Conservation (phyloP, 1,284 basidiomycete species). For the Austropuccinia psidii region DNA sequence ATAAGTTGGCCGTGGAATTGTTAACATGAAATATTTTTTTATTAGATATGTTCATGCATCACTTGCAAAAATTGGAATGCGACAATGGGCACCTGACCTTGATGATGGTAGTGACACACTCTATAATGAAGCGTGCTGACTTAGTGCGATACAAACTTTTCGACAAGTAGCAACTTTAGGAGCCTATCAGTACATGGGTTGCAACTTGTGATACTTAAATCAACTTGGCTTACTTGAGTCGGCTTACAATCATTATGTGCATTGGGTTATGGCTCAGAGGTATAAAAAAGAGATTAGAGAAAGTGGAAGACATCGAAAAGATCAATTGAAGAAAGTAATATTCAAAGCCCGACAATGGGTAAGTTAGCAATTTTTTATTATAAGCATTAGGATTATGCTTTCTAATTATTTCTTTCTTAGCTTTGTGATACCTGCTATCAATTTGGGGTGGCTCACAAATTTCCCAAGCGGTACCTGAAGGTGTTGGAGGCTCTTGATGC, state of each 20-base stretch:
- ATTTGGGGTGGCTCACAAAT: neutral
- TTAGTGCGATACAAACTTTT: neutral
- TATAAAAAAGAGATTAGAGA: neutral
- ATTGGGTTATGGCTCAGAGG: neutral
- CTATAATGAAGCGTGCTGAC: neutral
- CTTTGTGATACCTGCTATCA: neutral
- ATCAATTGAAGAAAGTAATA: neutral
- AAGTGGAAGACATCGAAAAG: neutral
- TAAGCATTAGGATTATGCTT: too few relatives aligned
- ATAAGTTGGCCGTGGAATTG: neutral
- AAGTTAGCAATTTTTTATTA: neutral
- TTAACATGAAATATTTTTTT: neutral
- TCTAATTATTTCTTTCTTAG: neutral
- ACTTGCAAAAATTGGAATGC: too few relatives aligned
- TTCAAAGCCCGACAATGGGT: conserved; percentile 3
- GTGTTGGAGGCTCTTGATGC: neutral
- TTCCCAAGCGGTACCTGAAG: neutral
- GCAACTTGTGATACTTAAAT: too few relatives aligned
- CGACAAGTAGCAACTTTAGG: too few relatives aligned
- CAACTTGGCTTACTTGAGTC: too few relatives aligned
- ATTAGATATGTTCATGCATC: too few relatives aligned
- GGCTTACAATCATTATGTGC: conserved; percentile 18
- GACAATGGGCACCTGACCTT: too few relatives aligned
- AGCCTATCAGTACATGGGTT: too few relatives aligned
- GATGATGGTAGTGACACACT: too few relatives aligned